These are phyloP conservation scores for Chlorella sp. DNA, from an alignment of 139 green algal species.

Conservation along the genomic window DNA sequence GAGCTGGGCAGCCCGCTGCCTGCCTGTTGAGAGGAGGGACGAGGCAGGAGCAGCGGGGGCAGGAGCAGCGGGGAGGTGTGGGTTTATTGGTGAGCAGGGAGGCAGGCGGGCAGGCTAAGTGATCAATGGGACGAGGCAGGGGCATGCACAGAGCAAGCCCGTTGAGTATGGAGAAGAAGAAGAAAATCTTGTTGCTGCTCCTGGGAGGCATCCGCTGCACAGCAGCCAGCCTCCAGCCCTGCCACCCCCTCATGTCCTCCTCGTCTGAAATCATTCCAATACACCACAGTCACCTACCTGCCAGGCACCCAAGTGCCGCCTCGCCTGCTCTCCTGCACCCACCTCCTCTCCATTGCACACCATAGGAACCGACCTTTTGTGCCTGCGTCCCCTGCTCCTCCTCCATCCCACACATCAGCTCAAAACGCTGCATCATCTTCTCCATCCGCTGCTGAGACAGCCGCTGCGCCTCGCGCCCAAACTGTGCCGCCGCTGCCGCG, in stretches of 20 bases:
- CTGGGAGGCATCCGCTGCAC: too few species aligned
- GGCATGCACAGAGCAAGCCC: not conserved
- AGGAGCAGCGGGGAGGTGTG: not conserved
- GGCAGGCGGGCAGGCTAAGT: not conserved
- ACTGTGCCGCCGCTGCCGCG: conserved; percentile 35
- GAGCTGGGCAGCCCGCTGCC: not conserved
- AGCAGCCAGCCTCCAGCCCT: too few species aligned
- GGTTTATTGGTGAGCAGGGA: not conserved
- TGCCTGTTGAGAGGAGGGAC: not conserved
- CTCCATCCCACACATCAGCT: conserved; percentile 56
- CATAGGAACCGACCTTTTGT: not conserved
- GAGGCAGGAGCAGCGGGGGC: not conserved
- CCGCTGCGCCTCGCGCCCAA: conserved; percentile 33
- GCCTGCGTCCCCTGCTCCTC: not conserved
- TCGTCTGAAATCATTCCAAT: too few species aligned
- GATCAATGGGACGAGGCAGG: not conserved
- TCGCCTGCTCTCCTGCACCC: too few species aligned
- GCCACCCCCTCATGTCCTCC: too few species aligned
- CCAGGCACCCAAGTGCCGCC: too few species aligned
- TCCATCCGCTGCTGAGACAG: conserved; percentile 52
- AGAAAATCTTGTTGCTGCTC: too few species aligned
- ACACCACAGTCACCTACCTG: too few species aligned
- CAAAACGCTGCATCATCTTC: conserved; percentile 57
- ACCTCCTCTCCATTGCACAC: not conserved
- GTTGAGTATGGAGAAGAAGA: too few species aligned